These are phyloP conservation scores for Neofusicoccum parvum DNA, from an alignment of 2,329 filamentous ascomycete species.

Conservation along the genomic window DNA sequence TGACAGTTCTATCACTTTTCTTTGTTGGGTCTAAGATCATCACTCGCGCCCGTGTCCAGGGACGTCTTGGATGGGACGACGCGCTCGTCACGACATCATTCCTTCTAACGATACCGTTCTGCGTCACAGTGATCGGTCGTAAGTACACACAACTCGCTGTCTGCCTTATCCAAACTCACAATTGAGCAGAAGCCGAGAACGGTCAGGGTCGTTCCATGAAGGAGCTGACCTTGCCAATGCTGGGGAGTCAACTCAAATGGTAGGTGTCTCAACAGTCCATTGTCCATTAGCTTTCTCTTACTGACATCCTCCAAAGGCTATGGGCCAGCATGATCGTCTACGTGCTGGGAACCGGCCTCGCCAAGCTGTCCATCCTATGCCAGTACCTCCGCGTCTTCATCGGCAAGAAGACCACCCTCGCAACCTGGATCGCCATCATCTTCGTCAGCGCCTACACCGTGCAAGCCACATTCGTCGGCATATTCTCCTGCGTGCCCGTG, in stretches of 20 bases:
- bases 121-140: not conserved
- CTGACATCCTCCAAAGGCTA: not conserved
- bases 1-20: not conserved
- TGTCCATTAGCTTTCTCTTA: not conserved
- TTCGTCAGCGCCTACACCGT: constrained; percentile 23
- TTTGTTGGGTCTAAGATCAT: not conserved
- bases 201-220: not conserved
- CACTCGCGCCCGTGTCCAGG: not conserved
- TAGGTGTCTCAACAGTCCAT: not conserved
- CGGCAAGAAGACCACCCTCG: constrained; percentile 22
- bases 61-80: not conserved
- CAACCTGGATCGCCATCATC: constrained; percentile 22
- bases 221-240: not conserved
- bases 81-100: not conserved
- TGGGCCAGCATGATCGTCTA: constrained; percentile 17
- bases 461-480: constrained; percentile 33
- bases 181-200: not conserved
- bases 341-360: constrained; percentile 23
- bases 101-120: not conserved
- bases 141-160: not conserved
- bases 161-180: not conserved
- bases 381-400: constrained; percentile 30
- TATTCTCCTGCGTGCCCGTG: constrained; percentile 38
- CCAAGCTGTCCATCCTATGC: constrained; percentile 27
- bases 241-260: not conserved